These are phyloP conservation scores for Chytriomyces sp. DNA, from an alignment of 192 early-diverging fungal species.

Conservation along the genomic window DNA sequence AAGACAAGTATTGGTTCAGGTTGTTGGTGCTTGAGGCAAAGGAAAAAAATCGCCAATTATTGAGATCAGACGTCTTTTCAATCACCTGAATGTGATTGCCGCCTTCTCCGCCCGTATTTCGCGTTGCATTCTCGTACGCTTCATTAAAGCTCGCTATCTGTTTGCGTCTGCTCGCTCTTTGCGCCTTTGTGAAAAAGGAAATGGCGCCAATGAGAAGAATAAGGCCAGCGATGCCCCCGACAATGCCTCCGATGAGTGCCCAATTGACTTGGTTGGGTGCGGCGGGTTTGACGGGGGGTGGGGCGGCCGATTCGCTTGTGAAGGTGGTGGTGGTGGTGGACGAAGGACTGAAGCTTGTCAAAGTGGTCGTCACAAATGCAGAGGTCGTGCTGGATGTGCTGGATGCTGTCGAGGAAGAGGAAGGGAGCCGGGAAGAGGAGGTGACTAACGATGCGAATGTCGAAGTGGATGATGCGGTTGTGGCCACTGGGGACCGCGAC, in stretches of 20 bases:
- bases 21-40: too few species aligned
- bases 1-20: too few species aligned
- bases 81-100: too few species aligned
- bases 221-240: constrained; percentile 7
- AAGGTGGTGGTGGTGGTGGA: not conserved
- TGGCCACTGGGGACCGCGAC: not conserved
- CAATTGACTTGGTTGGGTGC: not conserved
- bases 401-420: not conserved
- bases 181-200: constrained; percentile 24
- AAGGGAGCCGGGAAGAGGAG: not conserved
- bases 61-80: too few species aligned
- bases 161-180: not conserved
- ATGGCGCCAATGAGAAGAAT: constrained; percentile 22
- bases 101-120: too few species aligned
- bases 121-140: too few species aligned
- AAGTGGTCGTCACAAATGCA: not conserved
- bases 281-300: not conserved
- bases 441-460: not conserved
- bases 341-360: not conserved
- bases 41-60: too few species aligned
- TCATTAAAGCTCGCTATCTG: constrained; percentile 3
- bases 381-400: not conserved
- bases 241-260: constrained; percentile 8
- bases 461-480: not conserved
- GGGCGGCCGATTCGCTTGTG: not conserved